Base-by-base conservation (phyloP, 805 yeast genomes). In the Metschnikowia borealis region DNA sequence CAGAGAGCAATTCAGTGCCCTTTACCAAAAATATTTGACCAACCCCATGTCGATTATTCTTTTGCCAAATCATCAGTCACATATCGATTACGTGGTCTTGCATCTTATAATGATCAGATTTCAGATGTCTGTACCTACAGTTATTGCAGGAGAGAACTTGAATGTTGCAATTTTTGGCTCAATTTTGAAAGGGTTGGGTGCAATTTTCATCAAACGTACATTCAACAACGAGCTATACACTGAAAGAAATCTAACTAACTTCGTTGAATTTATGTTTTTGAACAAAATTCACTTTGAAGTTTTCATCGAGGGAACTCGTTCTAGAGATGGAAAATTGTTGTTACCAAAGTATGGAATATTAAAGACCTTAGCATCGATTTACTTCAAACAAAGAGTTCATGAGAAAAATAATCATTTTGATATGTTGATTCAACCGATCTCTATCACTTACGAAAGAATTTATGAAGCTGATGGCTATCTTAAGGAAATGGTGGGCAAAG, bases 91-190 rank as follows among this genome's bases (percentile, higher is more conserved):
- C 60, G 79, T 82, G 46, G 76, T 82, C 48, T 59, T 82, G 44
- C 85, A 82, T 56, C 69, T 80, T 47, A 66, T 80, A 32, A 70
- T 80, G 52, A 72, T 80, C 55, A 66, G 85, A 33, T 72, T 81
- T 55, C 81, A 80, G 26, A 62, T 82, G 48, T 70, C 84, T 3
- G 62, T 74, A 10, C 87, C 87, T 1, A 64, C 76, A 5, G 84
- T 82, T 6, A 78, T 82, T 35, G 86, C 87, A 1, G 87, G 87
- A n/a, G 85, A 82, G 45, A 82, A 82, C 60, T 73, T 82, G 59
- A 81, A 82, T 57, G 81, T 82, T 41, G 79, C 84, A 1, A 65
- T 81, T 6, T 71, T 82, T 43, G 84, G 84, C 4, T 65, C 68
- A 7, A 64, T 79, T 46, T 65, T 82, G 55, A 74, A 78, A 49